Evolutionary conservation across 306 rosid species (phyloP), one percentile per base, ranked within the genome.

Genomic region (Dalbergia cochinchinensis): DNA sequence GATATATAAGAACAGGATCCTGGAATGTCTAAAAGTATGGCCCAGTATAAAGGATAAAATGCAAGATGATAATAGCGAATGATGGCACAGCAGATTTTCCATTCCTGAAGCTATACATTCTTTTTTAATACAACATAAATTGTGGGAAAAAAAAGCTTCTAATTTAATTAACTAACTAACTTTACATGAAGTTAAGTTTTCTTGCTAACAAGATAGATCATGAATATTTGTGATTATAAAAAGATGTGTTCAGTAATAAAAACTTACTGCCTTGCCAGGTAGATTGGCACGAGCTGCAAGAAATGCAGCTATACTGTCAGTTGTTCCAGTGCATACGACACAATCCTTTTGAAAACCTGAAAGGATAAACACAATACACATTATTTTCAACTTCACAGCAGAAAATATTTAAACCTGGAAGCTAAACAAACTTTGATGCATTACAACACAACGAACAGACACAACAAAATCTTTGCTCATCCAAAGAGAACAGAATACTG

Each of bases 281-380:
- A 87, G 82, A 65, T 91, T 90, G 65, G 92, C 98, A 33, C 91
- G 88, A 71, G 98, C 94, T 16, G 98, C 98, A 66, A 92, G 93
- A 87, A 94, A 92, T 39, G 98, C 98, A 58, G 98, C 98, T 77
- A 94, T 91, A 67, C 98, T 94, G 81, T 94, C 98, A 5, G 98
- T 94, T 83, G 98, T 94, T 91, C 98, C 98, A 0, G 92, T 62
- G 87, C 96, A 94, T 57, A 89, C 94, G 78, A 74, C 84, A 86
- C 98, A 94, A 61, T 89, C 94, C 22, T 84, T 86, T 51, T 86
- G 78, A 78, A 94, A 92, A 71, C 92, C 98, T 94, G 88, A 85
- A 87, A 67, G 76, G 53, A 85, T 54, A 58, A 31, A 54, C 60
- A 54, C 33, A 14, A 44, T 22, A 34, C 5, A 82, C 55, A 69